phyloP scores from a whole-genome alignment of 257 asterid species.

The Penstemon newberryi region DNA sequence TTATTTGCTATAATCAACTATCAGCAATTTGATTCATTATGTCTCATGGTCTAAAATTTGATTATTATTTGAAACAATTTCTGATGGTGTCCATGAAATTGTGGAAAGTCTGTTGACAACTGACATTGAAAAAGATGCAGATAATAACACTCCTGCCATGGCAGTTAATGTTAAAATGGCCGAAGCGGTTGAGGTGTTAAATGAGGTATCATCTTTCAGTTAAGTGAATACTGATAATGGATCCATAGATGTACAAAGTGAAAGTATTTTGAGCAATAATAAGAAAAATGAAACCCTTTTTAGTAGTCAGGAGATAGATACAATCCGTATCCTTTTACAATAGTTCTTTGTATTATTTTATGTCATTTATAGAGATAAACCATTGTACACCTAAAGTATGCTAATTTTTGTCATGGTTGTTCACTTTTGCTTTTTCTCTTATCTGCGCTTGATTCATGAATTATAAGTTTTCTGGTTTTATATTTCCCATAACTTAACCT shows the following conservation, averaged over 20 bases:
- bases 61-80: neutral
- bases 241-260: slow-evolving; percentile 39
- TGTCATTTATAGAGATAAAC: slow-evolving; percentile 1
- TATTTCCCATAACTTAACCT: slow-evolving; percentile 43
- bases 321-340: slow-evolving; percentile 54
- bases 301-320: slow-evolving; percentile 42
- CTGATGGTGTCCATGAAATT: too few species aligned
- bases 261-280: slow-evolving; percentile 35
- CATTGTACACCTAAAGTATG: slow-evolving; percentile 8
- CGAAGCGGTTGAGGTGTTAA: slow-evolving; percentile 43
- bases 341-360: slow-evolving; percentile 19
- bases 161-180: slow-evolving; percentile 35
- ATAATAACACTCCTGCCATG: slow-evolving; percentile 27
- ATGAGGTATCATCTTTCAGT: slow-evolving; percentile 25
- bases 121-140: slow-evolving; percentile 41
- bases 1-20: too few species aligned
- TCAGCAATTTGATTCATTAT: too few species aligned
- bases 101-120: too few species aligned
- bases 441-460: slow-evolving; percentile 11
- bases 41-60: too few species aligned
- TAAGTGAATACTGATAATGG: slow-evolving; percentile 43
- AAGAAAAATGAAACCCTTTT: slow-evolving; percentile 37
- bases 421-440: slow-evolving; percentile 3
- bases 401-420: slow-evolving; percentile 1
- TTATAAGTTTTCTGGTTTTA: slow-evolving; percentile 27